Base-by-base conservation (phyloP, 164 flowering plant species). In the Amborella trichopoda region DNA sequence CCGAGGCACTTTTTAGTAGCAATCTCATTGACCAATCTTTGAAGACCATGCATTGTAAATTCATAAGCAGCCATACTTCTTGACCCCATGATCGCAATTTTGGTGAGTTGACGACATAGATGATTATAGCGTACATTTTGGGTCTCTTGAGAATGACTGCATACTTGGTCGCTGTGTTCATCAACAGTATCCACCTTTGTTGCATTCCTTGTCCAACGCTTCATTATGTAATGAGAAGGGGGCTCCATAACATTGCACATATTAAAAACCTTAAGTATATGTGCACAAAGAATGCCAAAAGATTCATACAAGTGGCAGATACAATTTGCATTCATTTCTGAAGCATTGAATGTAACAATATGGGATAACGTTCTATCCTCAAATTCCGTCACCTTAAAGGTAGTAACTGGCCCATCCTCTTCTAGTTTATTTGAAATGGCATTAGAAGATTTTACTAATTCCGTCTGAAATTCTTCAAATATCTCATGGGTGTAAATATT, bases 201-300 rank as follows among this genome's bases (percentile, higher is more conserved):
- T 6, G 34, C 34, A 13, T 30, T 30, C 13, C 34, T 30, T 6
- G 34, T 30, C 34, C 34, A 30, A 6, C 34, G 34, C 6, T 30
- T 13, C 34, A 30, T 30, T 30, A 30, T 13, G 34, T 30, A 30
- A 30, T 30, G 34, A 30, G 34, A 30, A 6, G 34, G 34, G 13
- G 13, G 34, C 13, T 6, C 13, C 34, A 30, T 6, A 30, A 30
- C 13, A 30, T 30, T 30, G 6, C 34, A 13, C 34, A 30, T 6
- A 6, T 13, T 30, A 6, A 30, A 13, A 6, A 30, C 34, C 34
- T 6, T 30, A 13, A 6, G 34, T 6, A 38, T 38, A 46, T 46
- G 49, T 18, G 37, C 23, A 28, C 49, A 46, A 27, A 46, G 49
- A 8, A 46, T 46, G 12, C 49, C 49, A 12, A 22, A 23, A 28